phyloP scores from a whole-genome alignment of 441 rosid species.

The Syzygium syzygioides region DNA sequence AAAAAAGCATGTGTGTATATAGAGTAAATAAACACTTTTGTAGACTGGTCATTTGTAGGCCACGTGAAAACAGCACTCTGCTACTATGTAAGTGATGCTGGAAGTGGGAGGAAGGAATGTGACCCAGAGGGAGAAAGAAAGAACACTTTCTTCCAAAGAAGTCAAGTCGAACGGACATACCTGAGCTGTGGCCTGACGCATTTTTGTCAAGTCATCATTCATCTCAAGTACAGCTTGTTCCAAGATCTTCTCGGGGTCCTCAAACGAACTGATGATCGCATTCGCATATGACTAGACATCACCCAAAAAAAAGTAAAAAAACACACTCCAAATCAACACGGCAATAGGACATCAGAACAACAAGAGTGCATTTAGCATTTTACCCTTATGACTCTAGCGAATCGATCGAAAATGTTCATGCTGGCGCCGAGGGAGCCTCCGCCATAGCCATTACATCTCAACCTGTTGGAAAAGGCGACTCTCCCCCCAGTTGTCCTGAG shows the following conservation, averaged over 20 bases:
- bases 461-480: conserved; percentile 1
- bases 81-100: neutral
- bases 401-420: conserved; percentile 19
- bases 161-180: neutral
- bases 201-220: conserved; percentile 15
- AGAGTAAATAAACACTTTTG: neutral
- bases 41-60: neutral
- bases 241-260: conserved; percentile 25
- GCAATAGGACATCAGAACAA: neutral
- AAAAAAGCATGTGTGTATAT: neutral
- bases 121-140: neutral
- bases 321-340: neutral
- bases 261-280: conserved; percentile 14
- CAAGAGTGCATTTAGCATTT: neutral
- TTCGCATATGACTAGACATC: conserved; percentile 13
- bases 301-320: neutral
- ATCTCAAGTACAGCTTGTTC: conserved; percentile 20
- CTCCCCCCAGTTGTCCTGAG: conserved; percentile 5
- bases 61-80: neutral
- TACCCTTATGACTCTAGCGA: conserved; percentile 18
- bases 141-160: neutral
- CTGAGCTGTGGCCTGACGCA: conserved; percentile 24
- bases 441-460: conserved; percentile 10
- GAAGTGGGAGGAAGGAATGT: neutral
- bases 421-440: conserved; percentile 15